Evolutionary conservation across 805 yeast genomes (phyloP).

Genomic region (Yarrowia osloensis): DNA sequence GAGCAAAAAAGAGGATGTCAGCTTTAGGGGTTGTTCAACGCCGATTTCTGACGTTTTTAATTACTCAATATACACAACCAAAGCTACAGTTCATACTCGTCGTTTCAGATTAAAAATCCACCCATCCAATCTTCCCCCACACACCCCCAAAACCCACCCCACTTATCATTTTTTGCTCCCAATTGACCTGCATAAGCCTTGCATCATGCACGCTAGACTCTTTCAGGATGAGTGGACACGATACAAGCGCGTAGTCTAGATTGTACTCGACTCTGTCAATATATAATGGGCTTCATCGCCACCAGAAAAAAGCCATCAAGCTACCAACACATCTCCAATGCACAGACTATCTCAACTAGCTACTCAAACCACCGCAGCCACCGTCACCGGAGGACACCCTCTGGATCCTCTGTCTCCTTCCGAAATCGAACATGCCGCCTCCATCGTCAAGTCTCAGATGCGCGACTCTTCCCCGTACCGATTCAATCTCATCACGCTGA

Average conservation of each 20-base stretch:
- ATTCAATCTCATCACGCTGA: constrained; percentile 15
- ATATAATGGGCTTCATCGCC: background rate
- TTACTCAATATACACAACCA: background rate
- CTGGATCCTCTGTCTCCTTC: constrained; percentile 11
- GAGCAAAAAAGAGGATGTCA: background rate
- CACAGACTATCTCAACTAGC: constrained; percentile 15
- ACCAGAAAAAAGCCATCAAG: background rate
- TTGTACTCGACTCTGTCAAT: background rate
- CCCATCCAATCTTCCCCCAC: no score
- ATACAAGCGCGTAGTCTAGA: background rate
- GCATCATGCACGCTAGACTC: background rate
- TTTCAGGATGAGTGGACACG: no score
- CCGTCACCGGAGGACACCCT: constrained; percentile 9
- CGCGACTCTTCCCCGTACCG: background rate
- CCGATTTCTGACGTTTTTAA: background rate
- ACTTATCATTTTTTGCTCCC: constrained; percentile 28
- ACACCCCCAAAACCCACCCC: background rate
- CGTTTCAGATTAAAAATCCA: background rate
- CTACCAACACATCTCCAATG: background rate
- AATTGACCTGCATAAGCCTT: constrained; percentile 4
- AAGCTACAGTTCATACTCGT: background rate
- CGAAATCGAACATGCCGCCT: constrained; percentile 13
- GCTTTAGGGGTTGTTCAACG: background rate
- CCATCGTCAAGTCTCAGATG: constrained; percentile 4
- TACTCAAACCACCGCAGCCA: constrained; percentile 1